Evolutionary conservation across 2,329 filamentous ascomycete genomes (phyloP).

Genomic region (Amphichorda felina): DNA sequence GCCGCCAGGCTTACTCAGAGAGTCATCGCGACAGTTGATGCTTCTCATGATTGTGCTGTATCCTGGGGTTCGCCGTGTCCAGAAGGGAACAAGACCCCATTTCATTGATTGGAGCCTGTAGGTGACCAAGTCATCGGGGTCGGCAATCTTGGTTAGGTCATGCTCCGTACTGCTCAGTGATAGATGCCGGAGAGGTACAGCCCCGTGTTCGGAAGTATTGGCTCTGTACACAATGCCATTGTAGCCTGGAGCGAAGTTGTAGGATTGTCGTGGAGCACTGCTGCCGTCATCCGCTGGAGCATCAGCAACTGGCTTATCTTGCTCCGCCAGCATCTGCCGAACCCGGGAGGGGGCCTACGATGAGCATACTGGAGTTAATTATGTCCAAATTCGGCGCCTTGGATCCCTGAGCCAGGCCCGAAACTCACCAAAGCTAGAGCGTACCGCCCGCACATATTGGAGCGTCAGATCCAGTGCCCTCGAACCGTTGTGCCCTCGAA

Average conservation of each 20-base stretch:
- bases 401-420: background rate
- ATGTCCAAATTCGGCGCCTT: no score
- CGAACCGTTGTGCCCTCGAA: no score
- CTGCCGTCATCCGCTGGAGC: conserved; percentile 59
- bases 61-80: conserved; percentile 76
- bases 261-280: conserved; percentile 54
- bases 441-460: conserved; percentile 24
- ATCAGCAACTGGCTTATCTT: conserved; percentile 62
- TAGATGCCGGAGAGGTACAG: conserved; percentile 21
- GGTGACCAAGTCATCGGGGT: conserved; percentile 21
- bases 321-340: conserved; percentile 58
- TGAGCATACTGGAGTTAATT: background rate
- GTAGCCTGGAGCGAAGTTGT: conserved; percentile 88
- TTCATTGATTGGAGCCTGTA: conserved; percentile 90
- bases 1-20: conserved; percentile 59
- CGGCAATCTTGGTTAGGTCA: background rate
- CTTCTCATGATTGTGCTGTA: conserved; percentile 72
- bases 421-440: conserved; percentile 18
- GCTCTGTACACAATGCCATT: conserved; percentile 79
- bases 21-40: conserved; percentile 93
- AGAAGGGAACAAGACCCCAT: conserved; percentile 91
- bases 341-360: conserved; percentile 62
- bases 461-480: background rate
- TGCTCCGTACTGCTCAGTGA: conserved; percentile 6
- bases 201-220: conserved; percentile 51